A percentile compares a stretch with the other conserved stretches of the same genome.
These are phyloP conservation scores for Camptophora hylomeconis DNA, from an alignment of 2,329 filamentous ascomycete genomes.

Conservation along the genomic window DNA sequence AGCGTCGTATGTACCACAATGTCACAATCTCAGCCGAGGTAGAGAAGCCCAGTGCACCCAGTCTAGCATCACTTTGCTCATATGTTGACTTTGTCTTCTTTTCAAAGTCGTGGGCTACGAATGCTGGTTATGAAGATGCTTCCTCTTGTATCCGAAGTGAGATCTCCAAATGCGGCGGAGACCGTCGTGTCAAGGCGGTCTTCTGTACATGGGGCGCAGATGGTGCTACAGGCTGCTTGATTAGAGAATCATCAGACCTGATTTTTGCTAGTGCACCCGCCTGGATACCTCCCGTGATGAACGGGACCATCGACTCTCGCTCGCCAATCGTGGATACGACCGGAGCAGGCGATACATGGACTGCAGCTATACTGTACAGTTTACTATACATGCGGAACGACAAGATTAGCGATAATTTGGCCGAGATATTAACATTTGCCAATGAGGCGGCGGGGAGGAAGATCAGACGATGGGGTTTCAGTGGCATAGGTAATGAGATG, in stretches of 20 bases:
- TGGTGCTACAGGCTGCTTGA: no score
- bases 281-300: not conserved
- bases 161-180: conserved; percentile 20
- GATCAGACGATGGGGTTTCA: not conserved
- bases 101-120: conserved; percentile 57
- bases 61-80: conserved; percentile 45
- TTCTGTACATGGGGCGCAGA: conserved; percentile 48
- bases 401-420: no score
- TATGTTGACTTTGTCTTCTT: conserved; percentile 62
- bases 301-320: not conserved
- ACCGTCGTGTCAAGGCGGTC: conserved; percentile 21
- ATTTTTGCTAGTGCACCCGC: conserved; percentile 31
- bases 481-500: no score
- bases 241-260: no score
- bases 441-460: not conserved
- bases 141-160: conserved; percentile 38
- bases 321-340: conserved; percentile 32
- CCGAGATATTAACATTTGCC: no score
- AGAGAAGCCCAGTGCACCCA: conserved; percentile 53
- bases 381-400: no score
- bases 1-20: conserved; percentile 23
- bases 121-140: conserved; percentile 36
- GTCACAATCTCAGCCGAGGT: conserved; percentile 55
- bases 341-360: conserved; percentile 64
- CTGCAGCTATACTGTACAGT: conserved; percentile 60